Percentiles rank a stretch among this genome's conserved stretches.
Conservation (phyloP, 2,329 filamentous ascomycete species). For the Talaromyces funiculosus region DNA sequence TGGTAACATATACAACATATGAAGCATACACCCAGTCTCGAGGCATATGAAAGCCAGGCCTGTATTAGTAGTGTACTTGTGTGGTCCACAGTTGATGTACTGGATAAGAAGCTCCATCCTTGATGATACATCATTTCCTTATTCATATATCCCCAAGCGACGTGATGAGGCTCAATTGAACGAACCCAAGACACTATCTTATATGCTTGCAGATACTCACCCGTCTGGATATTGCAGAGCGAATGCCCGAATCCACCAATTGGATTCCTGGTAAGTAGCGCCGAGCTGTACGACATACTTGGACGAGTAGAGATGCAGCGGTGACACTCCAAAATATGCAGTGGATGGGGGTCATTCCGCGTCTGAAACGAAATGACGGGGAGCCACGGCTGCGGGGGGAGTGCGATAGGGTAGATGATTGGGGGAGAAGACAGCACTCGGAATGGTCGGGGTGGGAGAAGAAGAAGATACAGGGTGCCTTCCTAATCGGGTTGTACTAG, state of each 20-base stretch:
- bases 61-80: neutral
- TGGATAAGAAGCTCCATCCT: neutral
- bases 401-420: neutral
- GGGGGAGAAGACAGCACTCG: neutral
- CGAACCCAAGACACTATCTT: neutral
- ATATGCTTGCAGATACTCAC: neutral
- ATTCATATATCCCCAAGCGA: neutral
- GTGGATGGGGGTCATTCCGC: neutral
- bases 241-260: neutral
- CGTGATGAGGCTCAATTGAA: constrained; percentile 5
- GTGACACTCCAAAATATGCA: neutral
- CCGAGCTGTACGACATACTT: neutral
- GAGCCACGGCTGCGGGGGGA: neutral
- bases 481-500: neutral
- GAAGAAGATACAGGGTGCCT: neutral
- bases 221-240: neutral
- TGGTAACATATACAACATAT: constrained; percentile 1
- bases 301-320: neutral
- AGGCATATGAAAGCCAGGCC: neutral
- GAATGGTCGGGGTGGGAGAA: neutral
- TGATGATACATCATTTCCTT: neutral
- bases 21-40: neutral
- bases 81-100: neutral
- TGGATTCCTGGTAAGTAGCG: neutral
- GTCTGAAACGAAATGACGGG: neutral